A percentile compares a stretch with the other conserved stretches of the same genome.
Evolutionary conservation across 2,329 filamentous ascomycete genomes (phyloP).

Genomic region (Fusarium xyrophilum): DNA sequence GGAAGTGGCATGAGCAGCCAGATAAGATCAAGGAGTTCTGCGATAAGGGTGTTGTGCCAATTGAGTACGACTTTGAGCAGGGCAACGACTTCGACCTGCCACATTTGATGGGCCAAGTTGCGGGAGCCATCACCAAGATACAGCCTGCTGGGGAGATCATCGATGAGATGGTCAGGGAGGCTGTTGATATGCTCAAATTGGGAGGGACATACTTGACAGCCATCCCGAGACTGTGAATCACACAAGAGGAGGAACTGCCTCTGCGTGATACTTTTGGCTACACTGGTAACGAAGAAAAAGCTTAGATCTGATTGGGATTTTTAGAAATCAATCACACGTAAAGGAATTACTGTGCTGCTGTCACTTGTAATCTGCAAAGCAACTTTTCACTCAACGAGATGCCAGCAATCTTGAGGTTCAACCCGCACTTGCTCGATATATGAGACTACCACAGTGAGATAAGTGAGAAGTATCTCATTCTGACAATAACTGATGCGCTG

Average conservation of each 20-base stretch:
- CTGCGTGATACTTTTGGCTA: background rate
- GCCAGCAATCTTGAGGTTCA: background rate
- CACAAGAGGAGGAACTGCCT: conserved; percentile 14
- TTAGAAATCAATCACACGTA: background rate
- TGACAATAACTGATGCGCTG: background rate
- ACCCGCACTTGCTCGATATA: background rate
- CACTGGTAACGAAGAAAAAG: background rate
- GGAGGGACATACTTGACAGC: conserved; percentile 65
- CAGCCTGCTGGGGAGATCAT: conserved; percentile 86
- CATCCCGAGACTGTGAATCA: conserved; percentile 51
- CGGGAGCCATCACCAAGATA: conserved; percentile 76
- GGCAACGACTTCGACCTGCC: conserved; percentile 84
- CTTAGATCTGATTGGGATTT: background rate
- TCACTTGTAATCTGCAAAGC: background rate
- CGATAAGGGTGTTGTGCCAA: conserved; percentile 77
- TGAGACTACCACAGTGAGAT: background rate
- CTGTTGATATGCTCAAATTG: conserved; percentile 69
- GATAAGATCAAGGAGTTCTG: conserved; percentile 78
- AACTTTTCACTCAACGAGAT: background rate
- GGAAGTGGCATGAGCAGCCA: conserved; percentile 78
- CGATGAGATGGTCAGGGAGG: conserved; percentile 86
- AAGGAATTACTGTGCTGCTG: background rate
- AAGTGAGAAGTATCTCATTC: background rate
- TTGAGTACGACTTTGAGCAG: conserved; percentile 83
- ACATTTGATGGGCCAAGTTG: conserved; percentile 93